A percentile compares a stretch with the other conserved stretches of the same genome.
Conservation (phyloP, 768 basidiomycete genomes). For the Clavaria fumosa region DNA sequence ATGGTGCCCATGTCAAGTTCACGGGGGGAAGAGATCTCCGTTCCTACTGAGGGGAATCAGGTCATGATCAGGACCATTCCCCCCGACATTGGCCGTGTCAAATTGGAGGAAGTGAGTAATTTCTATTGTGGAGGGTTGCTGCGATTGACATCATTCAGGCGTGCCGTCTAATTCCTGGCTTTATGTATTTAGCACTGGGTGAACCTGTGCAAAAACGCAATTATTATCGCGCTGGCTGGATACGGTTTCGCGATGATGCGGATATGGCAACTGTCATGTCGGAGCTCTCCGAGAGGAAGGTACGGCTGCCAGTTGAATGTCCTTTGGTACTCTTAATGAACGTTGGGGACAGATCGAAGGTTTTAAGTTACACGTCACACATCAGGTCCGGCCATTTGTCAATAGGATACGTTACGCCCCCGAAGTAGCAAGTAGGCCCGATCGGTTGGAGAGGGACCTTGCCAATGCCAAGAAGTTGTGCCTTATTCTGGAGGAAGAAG, state of each 20-base stretch:
- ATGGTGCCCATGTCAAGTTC: too few relatives aligned
- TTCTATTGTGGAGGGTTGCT: constrained; percentile 5
- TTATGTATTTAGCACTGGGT: constrained; percentile 76
- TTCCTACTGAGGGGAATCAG: constrained; percentile 67
- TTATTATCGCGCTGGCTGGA: constrained; percentile 91
- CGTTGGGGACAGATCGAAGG: constrained; percentile 58
- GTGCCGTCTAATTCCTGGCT: constrained; percentile 64
- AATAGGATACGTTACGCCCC: constrained; percentile 71
- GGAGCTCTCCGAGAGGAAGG: constrained; percentile 77
- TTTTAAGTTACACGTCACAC: constrained; percentile 85
- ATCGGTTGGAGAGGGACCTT: constrained; percentile 70
- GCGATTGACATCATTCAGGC: constrained; percentile 32
- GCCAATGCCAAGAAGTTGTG: constrained; percentile 61
- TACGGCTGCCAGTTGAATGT: constrained; percentile 20
- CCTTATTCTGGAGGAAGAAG: constrained; percentile 59
- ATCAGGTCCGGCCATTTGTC: constrained; percentile 62
- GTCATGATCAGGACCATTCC: constrained; percentile 93
- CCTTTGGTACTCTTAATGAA: neutral
- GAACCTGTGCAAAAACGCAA: constrained; percentile 88
- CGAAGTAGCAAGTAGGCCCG: constrained; percentile 64
- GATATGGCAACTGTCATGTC: constrained; percentile 63
- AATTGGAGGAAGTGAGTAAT: constrained; percentile 68
- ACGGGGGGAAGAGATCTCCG: constrained; percentile 62
- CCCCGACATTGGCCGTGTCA: constrained; percentile 78
- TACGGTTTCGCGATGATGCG: constrained; percentile 71